Base-by-base conservation (phyloP, 2,329 filamentous ascomycete genomes). In the Aquanectria penicillioides region DNA sequence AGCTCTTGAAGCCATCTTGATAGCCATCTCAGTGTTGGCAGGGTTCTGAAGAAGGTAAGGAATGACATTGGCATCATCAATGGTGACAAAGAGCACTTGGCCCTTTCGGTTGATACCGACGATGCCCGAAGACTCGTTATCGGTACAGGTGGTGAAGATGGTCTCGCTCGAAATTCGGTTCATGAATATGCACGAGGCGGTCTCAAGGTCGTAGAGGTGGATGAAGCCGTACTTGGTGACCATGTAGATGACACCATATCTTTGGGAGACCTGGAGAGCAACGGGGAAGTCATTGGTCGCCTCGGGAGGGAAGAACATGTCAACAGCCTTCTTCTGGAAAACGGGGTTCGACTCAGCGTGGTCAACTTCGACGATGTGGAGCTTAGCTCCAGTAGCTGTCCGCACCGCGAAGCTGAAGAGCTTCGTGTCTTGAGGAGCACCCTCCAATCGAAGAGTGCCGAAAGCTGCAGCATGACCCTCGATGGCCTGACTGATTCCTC, bases 181-280 rank as follows among this genome's bases (percentile, higher is more conserved):
- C 93, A 99, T 96, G 86, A 97, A 99, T 74, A 99, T 95, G 75
- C 93, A 96, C 11, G 91, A 91, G 57, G 92, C 96, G 7, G 92
- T 95, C 82, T 99, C 96, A 56, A 99, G 87, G 73, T 99, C 96
- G 80, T 99, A 98, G 20, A 99, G 86, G 79, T 99, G 95, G 71
- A 99, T 98, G 80, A 98, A 99, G 50, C 95, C 95, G 73, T 97
- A 99, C 78, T 99, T 99, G 56, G 95, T 99, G 63, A 99, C 93
- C 71, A 99, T 88, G 79, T 97, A 97, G 72, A 99, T 90, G 74
- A 99, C 89, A 72, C 94, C 94, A 78, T 99, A 99, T 80, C 95
- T 97, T 72, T 93, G 89, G 4, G 95, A 98, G 41, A 99, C 90
- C 79, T 99, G 96, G 81, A 99, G 95, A 15, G 94, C 94, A 54